Percentiles rank a stretch among this genome's conserved stretches.
phyloP scores from a whole-genome alignment of 805 yeast genomes.

The Zygosaccharomyces siamensis region DNA sequence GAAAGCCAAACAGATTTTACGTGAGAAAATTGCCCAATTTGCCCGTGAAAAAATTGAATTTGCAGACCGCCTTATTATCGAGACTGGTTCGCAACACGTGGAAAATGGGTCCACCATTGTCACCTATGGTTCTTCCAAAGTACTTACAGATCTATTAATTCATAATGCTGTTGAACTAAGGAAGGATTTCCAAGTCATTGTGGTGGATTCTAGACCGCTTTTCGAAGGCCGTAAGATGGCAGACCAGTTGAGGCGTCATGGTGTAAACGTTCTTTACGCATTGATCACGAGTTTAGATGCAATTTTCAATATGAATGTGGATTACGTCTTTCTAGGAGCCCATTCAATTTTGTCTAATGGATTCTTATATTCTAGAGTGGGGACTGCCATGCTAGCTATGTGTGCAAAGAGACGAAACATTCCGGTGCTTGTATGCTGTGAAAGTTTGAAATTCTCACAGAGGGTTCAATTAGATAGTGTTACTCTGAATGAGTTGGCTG shows the following conservation, averaged over 20 bases:
- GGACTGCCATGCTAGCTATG: conserved; percentile 91
- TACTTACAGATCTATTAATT: conserved; percentile 67
- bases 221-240: conserved; percentile 87
- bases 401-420: conserved; percentile 81
- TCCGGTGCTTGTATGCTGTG: conserved; percentile 95
- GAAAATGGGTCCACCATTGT: conserved; percentile 71
- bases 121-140: conserved; percentile 85
- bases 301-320: conserved; percentile 71
- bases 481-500: conserved; percentile 86
- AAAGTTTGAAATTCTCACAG: conserved; percentile 88
- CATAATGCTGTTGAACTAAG: conserved; percentile 58
- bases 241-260: conserved; percentile 52
- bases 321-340: conserved; percentile 90
- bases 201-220: conserved; percentile 89
- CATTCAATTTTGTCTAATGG: conserved; percentile 97
- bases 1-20: conserved; percentile 60
- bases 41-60: conserved; percentile 80
- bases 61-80: conserved; percentile 77
- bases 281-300: conserved; percentile 75
- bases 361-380: conserved; percentile 85
- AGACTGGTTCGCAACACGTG: conserved; percentile 73
- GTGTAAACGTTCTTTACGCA: conserved; percentile 70
- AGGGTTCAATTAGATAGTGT: conserved; percentile 96
- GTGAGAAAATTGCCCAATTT: conserved; percentile 70
- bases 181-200: conserved; percentile 71